phyloP scores from a whole-genome alignment of 495 filamentous ascomycete genomes.

The Xylaria flabelliformis region DNA sequence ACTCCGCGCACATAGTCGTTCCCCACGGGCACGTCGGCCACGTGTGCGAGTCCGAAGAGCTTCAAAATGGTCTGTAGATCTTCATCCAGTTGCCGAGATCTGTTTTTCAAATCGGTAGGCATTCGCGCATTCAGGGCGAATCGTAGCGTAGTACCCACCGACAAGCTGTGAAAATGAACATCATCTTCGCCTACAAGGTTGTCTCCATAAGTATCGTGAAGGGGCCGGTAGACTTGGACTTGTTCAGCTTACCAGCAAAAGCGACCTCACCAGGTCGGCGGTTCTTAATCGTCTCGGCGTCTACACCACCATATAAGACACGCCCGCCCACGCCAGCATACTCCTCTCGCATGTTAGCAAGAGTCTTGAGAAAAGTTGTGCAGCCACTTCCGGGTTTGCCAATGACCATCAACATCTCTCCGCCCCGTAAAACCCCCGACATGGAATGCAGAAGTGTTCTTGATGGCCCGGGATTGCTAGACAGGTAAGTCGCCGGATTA shows the following conservation, averaged over 20 bases:
- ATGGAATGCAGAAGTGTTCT: constrained; percentile 1
- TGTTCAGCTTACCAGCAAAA: background rate
- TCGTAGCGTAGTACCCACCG: background rate
- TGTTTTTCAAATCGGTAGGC: background rate
- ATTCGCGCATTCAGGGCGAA: background rate
- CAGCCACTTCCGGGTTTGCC: constrained; percentile 79
- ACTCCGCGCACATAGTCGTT: constrained; percentile 81
- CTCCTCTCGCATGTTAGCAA: constrained; percentile 73
- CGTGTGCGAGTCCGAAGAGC: constrained; percentile 67
- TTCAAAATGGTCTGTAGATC: constrained; percentile 47
- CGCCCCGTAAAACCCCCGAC: constrained; percentile 35
- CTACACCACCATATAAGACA: background rate
- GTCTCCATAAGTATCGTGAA: background rate
- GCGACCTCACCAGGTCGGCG: constrained; percentile 1
- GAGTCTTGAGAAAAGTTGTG: constrained; percentile 79
- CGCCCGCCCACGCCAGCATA: constrained; percentile 45
- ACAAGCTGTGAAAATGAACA: constrained; percentile 2
- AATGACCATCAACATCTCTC: constrained; percentile 83
- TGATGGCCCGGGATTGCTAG: background rate
- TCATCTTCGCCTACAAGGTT: background rate
- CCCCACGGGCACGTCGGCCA: constrained; percentile 81
- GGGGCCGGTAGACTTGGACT: background rate
- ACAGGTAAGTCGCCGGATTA: background rate
- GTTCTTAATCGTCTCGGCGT: background rate
- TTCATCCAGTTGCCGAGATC: background rate